Percentiles rank a stretch among this genome's conserved stretches.
Conservation (phyloP, 1,139 yeast species). For the Saccharomyces hybrid region DNA sequence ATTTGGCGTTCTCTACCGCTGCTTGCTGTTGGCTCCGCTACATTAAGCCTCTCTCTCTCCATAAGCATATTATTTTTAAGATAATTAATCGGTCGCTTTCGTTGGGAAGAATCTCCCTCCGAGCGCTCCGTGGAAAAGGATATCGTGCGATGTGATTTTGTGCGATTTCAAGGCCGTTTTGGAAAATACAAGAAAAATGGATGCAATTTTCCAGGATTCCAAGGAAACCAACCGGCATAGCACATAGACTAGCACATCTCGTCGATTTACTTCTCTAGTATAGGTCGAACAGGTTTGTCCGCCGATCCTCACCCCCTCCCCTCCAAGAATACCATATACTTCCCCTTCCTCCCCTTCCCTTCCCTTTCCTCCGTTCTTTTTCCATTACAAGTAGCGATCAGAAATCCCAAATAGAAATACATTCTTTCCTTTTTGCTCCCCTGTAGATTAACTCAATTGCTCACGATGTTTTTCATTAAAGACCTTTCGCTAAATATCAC, state of each 20-base stretch:
- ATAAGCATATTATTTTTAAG: no score
- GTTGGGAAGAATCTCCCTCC: background rate
- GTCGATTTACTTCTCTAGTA: background rate
- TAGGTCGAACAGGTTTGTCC: background rate
- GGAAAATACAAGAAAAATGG: background rate
- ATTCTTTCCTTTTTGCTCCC: no score
- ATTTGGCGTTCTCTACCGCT: background rate
- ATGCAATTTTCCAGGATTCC: background rate
- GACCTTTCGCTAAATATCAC: constrained; percentile 88
- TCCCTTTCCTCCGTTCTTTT: constrained; percentile 67
- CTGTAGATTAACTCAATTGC: background rate
- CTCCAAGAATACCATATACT: background rate
- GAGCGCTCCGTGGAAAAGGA: background rate
- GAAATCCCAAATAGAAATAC: constrained; percentile 25
- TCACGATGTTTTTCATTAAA: constrained; percentile 45
- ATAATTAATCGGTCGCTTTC: background rate
- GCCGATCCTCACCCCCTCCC: background rate
- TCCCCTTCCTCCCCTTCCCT: background rate
- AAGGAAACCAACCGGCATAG: background rate
- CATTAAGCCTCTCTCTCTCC: no score
- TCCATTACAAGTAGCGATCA: constrained; percentile 55
- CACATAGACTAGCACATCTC: background rate
- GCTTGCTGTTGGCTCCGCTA: background rate
- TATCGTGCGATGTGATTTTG: background rate
- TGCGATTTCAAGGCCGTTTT: background rate